Conservation (phyloP, 2,329 filamentous ascomycete genomes). For the Pseudogymnoascus sp. region DNA sequence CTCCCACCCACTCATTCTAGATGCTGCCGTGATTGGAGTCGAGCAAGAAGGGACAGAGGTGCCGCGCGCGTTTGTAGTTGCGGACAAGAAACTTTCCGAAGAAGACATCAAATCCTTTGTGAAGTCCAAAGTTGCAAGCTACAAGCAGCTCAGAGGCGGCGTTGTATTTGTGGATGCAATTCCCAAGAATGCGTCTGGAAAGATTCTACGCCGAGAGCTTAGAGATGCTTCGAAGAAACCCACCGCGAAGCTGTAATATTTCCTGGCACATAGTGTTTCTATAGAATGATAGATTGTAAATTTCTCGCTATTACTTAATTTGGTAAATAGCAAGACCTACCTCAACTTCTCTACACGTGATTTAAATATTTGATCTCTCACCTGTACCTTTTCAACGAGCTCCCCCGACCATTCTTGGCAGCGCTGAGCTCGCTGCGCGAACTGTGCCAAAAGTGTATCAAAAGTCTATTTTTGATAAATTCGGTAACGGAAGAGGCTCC, state of each 20-base stretch:
- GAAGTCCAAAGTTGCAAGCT: slow-evolving; percentile 48
- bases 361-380: background rate
- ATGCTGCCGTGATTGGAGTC: slow-evolving; percentile 55
- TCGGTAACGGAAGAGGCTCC: background rate
- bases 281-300: background rate
- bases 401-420: background rate
- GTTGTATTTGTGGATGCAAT: slow-evolving; percentile 60
- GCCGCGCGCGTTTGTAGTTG: slow-evolving; percentile 51
- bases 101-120: slow-evolving; percentile 50
- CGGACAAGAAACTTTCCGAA: slow-evolving; percentile 31
- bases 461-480: background rate
- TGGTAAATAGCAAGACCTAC: background rate
- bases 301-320: background rate
- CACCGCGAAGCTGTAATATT: background rate
- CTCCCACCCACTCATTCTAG: slow-evolving; percentile 36
- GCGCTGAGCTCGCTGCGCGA: background rate
- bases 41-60: slow-evolving; percentile 37
- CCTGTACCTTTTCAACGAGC: background rate
- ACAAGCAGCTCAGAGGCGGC: slow-evolving; percentile 63
- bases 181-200: slow-evolving; percentile 59
- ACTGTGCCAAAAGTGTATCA: background rate
- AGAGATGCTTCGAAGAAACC: slow-evolving; percentile 33
- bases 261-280: background rate
- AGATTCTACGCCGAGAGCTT: slow-evolving; percentile 41
- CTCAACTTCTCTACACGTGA: background rate